Conservation (phyloP, 805 yeast species). For the Candida tibetensis region DNA sequence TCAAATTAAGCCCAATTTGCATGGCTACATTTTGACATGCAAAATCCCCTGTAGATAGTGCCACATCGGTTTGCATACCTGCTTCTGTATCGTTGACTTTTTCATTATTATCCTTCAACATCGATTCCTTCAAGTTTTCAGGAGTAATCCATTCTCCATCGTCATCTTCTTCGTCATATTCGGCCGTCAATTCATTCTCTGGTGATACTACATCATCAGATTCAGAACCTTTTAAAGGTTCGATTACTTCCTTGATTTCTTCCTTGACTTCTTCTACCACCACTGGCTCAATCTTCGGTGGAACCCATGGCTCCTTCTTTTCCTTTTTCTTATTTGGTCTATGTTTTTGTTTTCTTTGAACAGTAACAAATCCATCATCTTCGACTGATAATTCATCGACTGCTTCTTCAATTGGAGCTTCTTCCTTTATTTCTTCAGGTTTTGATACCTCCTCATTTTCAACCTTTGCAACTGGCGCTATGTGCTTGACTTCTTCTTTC, state of each 20-base stretch:
- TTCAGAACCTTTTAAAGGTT: neutral
- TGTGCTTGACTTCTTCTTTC: slow-evolving; percentile 8
- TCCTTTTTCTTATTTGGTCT: slow-evolving; percentile 8
- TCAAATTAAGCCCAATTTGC: slow-evolving; percentile 83
- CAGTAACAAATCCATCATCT: slow-evolving; percentile 24
- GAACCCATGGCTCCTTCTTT: slow-evolving; percentile 2
- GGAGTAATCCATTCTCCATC: slow-evolving; percentile 92
- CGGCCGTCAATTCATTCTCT: slow-evolving; percentile 35
- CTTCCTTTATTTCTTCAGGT: too few relatives aligned
- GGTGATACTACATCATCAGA: neutral
- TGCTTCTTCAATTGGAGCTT: slow-evolving; percentile 8
- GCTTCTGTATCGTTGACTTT: slow-evolving; percentile 40
- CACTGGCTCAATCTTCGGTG: neutral
- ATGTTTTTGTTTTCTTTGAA: slow-evolving; percentile 10
- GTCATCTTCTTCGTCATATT: slow-evolving; percentile 73
- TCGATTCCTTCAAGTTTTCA: slow-evolving; percentile 70
- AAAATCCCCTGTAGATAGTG: slow-evolving; percentile 92
- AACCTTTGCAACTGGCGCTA: neutral
- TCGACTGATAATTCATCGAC: slow-evolving; percentile 4
- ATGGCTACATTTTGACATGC: slow-evolving; percentile 95
- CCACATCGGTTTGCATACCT: slow-evolving; percentile 57
- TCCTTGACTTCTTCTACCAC: slow-evolving; percentile 2
- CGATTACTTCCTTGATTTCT: neutral
- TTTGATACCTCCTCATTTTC: slow-evolving; percentile 5
- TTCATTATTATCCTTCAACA: slow-evolving; percentile 66